Conservation (phyloP, 2,329 filamentous ascomycete genomes). For the Fusarium neocosmosporiellum region DNA sequence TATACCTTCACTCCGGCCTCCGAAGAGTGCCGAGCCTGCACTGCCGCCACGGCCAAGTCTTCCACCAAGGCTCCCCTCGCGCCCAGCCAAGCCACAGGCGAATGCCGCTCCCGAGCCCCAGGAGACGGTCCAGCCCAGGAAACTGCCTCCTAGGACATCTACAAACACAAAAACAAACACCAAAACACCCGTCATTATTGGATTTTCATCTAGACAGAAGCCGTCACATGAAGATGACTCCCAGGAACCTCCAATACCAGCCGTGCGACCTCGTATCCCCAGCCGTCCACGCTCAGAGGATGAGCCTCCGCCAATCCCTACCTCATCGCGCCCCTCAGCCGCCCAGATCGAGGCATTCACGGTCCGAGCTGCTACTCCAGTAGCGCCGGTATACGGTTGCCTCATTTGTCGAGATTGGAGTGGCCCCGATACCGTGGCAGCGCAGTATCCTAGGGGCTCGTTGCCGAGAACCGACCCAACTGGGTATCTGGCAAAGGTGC, state of each 20-base stretch:
- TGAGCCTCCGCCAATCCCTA: conserved; percentile 63
- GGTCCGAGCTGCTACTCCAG: conserved; percentile 45
- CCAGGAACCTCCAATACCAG: conserved; percentile 26
- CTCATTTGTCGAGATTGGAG: conserved; percentile 91
- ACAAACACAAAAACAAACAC: conserved; percentile 10
- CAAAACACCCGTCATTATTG: conserved; percentile 30
- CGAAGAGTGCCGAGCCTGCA: conserved; percentile 43
- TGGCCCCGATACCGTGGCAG: conserved; percentile 79
- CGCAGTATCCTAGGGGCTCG: conserved; percentile 77
- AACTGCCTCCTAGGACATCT: conserved; percentile 27
- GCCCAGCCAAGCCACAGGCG: conserved; percentile 51
- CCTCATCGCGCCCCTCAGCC: conserved; percentile 62
- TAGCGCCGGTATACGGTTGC: conserved; percentile 61
- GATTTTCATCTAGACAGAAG: conserved; percentile 21
- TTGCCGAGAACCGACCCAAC: conserved; percentile 75
- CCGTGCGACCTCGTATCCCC: conserved; percentile 30
- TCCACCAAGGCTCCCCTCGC: conserved; percentile 64
- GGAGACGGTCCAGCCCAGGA: conserved; percentile 23
- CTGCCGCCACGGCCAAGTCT: conserved; percentile 52
- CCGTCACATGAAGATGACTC: conserved; percentile 9
- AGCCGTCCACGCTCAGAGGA: conserved; percentile 42
- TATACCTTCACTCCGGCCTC: conserved; percentile 24
- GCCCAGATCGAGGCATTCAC: conserved; percentile 62
- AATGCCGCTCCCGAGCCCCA: conserved; percentile 19
- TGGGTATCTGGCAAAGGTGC: conserved; percentile 78